Percentiles rank a stretch among this genome's conserved stretches.
Evolutionary conservation across 495 filamentous ascomycete species (phyloP).

Genomic region (Penicillium coprophilum): DNA sequence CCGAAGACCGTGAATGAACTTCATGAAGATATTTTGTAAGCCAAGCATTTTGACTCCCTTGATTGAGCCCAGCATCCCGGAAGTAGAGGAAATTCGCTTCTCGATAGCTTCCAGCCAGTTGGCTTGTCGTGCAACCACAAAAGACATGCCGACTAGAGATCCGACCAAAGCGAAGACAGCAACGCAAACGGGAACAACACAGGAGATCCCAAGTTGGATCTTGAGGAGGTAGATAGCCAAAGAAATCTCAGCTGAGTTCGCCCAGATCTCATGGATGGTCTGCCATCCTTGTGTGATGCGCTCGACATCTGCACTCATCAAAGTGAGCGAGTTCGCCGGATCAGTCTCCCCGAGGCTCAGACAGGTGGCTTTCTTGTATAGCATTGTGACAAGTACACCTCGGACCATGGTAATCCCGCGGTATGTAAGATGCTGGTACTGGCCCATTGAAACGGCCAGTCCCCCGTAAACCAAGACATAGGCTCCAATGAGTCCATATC

Average conservation of each 20-base stretch:
- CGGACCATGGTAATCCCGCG: conserved; percentile 60
- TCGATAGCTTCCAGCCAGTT: conserved; percentile 44
- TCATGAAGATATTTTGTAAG: conserved; percentile 40
- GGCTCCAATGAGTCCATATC: conserved; percentile 67
- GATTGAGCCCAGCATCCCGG: conserved; percentile 53
- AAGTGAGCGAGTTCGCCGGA: conserved; percentile 54
- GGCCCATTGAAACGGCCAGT: conserved; percentile 51
- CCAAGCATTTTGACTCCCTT: conserved; percentile 67
- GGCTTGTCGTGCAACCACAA: conserved; percentile 27
- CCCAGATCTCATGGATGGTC: conserved; percentile 59
- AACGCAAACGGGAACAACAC: conserved; percentile 53
- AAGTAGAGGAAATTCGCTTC: conserved; percentile 53
- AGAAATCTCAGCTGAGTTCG: conserved; percentile 55
- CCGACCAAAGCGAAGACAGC: conserved; percentile 41
- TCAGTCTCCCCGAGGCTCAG: conserved; percentile 45
- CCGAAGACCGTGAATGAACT: conserved; percentile 49
- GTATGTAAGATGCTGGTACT: conserved; percentile 57
- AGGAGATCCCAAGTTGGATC: conserved; percentile 53
- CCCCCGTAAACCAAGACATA: conserved; percentile 60
- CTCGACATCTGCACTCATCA: conserved; percentile 66
- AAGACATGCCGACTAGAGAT: conserved; percentile 38
- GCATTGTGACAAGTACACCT: conserved; percentile 55
- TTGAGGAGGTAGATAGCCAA: conserved; percentile 60
- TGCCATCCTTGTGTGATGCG: conserved; percentile 49
- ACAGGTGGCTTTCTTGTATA: conserved; percentile 52